phyloP scores from a whole-genome alignment of 192 early-diverging fungal species.

The Rhizoclosmatium globosum region DNA sequence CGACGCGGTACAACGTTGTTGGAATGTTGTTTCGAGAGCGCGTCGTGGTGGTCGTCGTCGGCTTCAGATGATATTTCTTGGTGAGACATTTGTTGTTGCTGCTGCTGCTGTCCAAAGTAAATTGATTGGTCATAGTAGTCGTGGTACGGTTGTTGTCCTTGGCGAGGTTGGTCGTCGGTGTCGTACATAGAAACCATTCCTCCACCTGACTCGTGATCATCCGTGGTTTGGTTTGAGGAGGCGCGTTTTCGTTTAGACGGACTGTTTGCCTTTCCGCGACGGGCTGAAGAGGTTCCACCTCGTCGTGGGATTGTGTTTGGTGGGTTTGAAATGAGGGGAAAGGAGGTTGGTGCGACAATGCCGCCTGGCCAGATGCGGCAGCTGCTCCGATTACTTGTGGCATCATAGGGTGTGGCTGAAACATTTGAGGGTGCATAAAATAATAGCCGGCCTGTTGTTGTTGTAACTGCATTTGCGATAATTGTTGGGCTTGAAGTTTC shows the following conservation, averaged over 20 bases:
- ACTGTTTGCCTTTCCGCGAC: not conserved
- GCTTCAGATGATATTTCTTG: not conserved
- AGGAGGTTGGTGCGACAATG: not conserved
- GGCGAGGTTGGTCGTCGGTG: not conserved
- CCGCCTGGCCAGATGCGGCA: not conserved
- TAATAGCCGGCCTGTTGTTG: slow-evolving; percentile 2
- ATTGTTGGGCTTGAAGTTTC: not conserved
- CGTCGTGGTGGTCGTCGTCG: not conserved
- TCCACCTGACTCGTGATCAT: not conserved
- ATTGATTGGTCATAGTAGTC: not conserved
- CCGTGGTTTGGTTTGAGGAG: not conserved
- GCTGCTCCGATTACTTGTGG: not conserved
- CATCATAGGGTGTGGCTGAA: not conserved
- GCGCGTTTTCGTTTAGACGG: not conserved
- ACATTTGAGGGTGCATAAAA: not conserved
- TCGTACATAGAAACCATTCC: not conserved
- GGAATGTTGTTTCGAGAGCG: not conserved
- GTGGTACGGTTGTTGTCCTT: not conserved
- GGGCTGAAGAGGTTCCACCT: not conserved
- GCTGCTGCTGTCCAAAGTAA: not conserved
- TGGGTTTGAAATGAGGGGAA: not conserved
- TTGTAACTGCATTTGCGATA: not conserved
- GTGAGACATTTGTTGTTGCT: not conserved
- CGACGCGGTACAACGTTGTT: slow-evolving; percentile 21
- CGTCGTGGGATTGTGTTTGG: not conserved